phyloP scores from a whole-genome alignment of 164 flowering plant species.

The Nelumbo lutea region DNA sequence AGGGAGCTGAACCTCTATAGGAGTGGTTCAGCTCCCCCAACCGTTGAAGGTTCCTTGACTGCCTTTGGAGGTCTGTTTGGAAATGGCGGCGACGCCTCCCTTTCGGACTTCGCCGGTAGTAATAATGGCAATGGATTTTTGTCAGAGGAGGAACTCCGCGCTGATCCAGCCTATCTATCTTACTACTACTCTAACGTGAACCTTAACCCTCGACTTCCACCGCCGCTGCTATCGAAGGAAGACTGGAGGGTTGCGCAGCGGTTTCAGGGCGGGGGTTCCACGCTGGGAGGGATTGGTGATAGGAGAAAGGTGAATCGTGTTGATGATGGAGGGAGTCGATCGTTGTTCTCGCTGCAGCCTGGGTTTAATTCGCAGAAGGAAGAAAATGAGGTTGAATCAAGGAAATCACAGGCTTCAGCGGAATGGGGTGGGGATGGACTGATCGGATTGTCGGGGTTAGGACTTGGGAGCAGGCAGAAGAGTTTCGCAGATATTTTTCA shows the following conservation, averaged over 20 bases:
- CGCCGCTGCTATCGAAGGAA: constrained; percentile 69
- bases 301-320: constrained; percentile 46
- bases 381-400: constrained; percentile 35
- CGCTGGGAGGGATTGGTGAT: constrained; percentile 64
- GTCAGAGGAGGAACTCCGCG: constrained; percentile 57
- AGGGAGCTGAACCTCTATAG: constrained; percentile 52
- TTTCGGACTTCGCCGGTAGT: constrained; percentile 8
- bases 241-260: constrained; percentile 67
- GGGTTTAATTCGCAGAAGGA: constrained; percentile 46
- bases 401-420: constrained; percentile 31
- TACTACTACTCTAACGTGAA: constrained; percentile 67
- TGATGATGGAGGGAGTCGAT: constrained; percentile 32
- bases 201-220: constrained; percentile 79
- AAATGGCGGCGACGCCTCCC: constrained; percentile 11
- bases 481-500: constrained; percentile 73
- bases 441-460: constrained; percentile 68
- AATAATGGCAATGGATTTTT: constrained; percentile 15
- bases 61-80: constrained; percentile 59
- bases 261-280: constrained; percentile 53
- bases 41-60: constrained; percentile 70
- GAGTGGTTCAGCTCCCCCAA: constrained; percentile 91
- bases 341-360: constrained; percentile 51
- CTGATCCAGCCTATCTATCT: constrained; percentile 67
- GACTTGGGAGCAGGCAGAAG: constrained; percentile 56
- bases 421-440: constrained; percentile 72